Conservation (phyloP, 805 yeast genomes). For the Saturnispora sanitii region DNA sequence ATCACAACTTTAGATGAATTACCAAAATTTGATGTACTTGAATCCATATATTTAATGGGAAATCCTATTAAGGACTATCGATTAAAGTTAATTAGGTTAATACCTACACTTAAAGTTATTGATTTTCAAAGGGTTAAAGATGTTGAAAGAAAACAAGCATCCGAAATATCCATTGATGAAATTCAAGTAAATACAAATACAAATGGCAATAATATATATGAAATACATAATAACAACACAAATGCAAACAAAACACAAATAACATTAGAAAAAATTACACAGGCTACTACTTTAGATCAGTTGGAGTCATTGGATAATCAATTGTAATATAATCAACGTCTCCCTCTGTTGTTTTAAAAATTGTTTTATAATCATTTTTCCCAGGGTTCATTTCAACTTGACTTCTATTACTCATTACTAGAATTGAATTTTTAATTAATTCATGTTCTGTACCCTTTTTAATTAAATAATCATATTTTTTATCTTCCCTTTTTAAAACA, state of each 20-base stretch:
- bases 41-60: conserved; percentile 41
- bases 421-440: conserved; percentile 49
- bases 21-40: conserved; percentile 31
- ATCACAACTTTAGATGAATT: conserved; percentile 38
- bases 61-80: conserved; percentile 59
- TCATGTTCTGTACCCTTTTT: conserved; percentile 58
- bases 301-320: conserved; percentile 6
- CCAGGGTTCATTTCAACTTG: conserved; percentile 13
- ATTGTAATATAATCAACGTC: conserved; percentile 8
- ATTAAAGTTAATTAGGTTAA: conserved; percentile 43
- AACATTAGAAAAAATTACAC: conserved; percentile 6
- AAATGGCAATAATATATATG: too few species aligned
- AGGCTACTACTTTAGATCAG: conserved; percentile 7
- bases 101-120: conserved; percentile 54
- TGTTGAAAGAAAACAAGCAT: conserved; percentile 40
- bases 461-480: conserved; percentile 28
- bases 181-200: too few species aligned
- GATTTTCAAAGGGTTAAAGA: conserved; percentile 59
- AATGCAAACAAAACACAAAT: conserved; percentile 1
- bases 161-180: conserved; percentile 36
- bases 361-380: conserved; percentile 1
- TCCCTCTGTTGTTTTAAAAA: conserved; percentile 12
- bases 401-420: conserved; percentile 42
- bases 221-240: background rate
- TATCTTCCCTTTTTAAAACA: conserved; percentile 39